Evolutionary conservation across 2,329 filamentous ascomycete genomes (phyloP).

Genomic region (Alternaria infectoria): DNA sequence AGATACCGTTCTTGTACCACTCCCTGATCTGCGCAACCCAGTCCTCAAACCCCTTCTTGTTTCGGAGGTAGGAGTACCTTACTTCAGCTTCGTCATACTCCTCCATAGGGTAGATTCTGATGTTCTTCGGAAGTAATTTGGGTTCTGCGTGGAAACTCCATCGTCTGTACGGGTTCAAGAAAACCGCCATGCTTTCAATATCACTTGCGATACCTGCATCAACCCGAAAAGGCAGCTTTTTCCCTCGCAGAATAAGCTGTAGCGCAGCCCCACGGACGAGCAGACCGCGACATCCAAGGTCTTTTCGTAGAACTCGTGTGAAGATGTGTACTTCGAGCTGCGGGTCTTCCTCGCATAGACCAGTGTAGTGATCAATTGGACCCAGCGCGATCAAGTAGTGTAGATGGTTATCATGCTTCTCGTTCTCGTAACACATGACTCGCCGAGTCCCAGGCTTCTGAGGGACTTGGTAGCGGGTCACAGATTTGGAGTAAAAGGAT

Average conservation of each 20-base stretch:
- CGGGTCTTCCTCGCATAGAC: neutral
- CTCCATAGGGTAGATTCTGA: neutral
- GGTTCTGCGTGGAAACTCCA: no score
- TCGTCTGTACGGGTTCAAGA: no score
- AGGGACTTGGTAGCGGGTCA: no score
- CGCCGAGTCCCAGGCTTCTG: neutral
- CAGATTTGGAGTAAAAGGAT: neutral
- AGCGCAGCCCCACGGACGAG: neutral
- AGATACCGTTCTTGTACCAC: neutral
- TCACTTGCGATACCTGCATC: neutral
- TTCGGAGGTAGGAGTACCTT: neutral
- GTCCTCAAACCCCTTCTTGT: neutral
- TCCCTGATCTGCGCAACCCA: neutral
- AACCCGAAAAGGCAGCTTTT: neutral
- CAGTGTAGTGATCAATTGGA: no score
- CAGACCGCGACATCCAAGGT: neutral
- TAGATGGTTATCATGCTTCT: no score
- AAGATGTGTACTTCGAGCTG: neutral
- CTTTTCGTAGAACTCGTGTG: neutral
- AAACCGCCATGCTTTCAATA: rapidly evolving
- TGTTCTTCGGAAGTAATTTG: neutral
- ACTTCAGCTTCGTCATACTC: neutral
- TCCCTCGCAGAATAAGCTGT: neutral
- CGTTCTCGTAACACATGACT: neutral
- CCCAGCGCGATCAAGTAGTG: no score